Conservation (phyloP, 805 yeast species). For the Clavispora santaluciae region DNA sequence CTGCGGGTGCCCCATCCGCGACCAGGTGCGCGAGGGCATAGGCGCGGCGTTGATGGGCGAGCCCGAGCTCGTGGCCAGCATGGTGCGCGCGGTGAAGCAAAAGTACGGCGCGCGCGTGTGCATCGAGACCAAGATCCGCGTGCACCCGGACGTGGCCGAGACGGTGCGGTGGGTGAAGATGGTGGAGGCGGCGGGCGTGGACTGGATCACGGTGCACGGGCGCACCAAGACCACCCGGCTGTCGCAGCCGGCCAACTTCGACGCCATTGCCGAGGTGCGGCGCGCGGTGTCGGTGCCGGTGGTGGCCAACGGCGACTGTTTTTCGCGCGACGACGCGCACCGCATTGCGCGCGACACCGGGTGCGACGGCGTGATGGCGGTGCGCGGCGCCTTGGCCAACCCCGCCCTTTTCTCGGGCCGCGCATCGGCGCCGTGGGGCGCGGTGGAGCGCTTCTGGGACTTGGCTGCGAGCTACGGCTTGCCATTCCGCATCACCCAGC, state of each 20-base stretch:
- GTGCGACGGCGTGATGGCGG: slow-evolving; percentile 94
- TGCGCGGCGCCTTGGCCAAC: slow-evolving; percentile 77
- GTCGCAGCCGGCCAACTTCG: slow-evolving; percentile 75
- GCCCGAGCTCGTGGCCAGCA: slow-evolving; percentile 70
- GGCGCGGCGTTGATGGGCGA: slow-evolving; percentile 93
- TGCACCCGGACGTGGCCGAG: slow-evolving; percentile 69
- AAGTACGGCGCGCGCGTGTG: slow-evolving; percentile 69
- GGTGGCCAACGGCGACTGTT: slow-evolving; percentile 98
- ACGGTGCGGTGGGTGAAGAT: slow-evolving; percentile 68
- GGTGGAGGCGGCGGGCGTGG: slow-evolving; percentile 86
- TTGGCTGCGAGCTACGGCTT: slow-evolving; percentile 74
- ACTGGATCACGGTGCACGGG: slow-evolving; percentile 92
- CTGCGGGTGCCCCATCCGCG: slow-evolving; percentile 97
- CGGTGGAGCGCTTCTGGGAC: slow-evolving; percentile 80
- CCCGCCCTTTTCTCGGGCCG: slow-evolving; percentile 85
- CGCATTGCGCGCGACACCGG: slow-evolving; percentile 62
- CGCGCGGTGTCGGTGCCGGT: slow-evolving; percentile 64
- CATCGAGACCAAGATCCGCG: slow-evolving; percentile 87
- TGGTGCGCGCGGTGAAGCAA: slow-evolving; percentile 80
- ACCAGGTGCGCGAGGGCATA: slow-evolving; percentile 91
- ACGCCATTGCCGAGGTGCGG: slow-evolving; percentile 68
- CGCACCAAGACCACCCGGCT: slow-evolving; percentile 82
- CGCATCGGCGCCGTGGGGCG: slow-evolving; percentile 80
- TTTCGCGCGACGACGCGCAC: slow-evolving; percentile 57
- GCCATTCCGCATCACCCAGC: slow-evolving; percentile 80